A percentile compares a stretch with the other conserved stretches of the same genome.
Evolutionary conservation across 1,284 basidiomycete genomes (phyloP).

Genomic region (Porodaedalea pini): DNA sequence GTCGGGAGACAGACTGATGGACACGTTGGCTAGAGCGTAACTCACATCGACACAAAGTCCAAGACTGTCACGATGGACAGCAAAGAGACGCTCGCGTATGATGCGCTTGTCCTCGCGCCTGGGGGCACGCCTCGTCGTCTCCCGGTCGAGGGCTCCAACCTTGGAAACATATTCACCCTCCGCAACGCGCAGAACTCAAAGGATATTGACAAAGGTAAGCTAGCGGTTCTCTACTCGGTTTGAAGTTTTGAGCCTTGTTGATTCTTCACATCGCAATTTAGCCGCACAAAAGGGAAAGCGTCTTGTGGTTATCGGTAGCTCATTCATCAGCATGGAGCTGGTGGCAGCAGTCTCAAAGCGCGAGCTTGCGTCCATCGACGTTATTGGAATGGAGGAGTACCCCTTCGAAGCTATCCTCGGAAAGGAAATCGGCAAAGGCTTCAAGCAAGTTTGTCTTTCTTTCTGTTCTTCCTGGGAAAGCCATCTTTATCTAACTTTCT

Average conservation of each 20-base stretch:
- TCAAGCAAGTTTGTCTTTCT: slow-evolving; percentile 61
- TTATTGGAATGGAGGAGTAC: slow-evolving; percentile 82
- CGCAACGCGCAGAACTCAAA: slow-evolving; percentile 72
- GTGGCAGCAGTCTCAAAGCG: slow-evolving; percentile 74
- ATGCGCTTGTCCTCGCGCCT: slow-evolving; percentile 70
- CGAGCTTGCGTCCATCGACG: slow-evolving; percentile 73
- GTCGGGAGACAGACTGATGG: slow-evolving; percentile 8
- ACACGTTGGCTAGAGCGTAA: slow-evolving; percentile 47
- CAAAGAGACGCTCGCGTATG: slow-evolving; percentile 61
- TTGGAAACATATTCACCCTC: slow-evolving; percentile 79
- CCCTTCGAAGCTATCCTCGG: slow-evolving; percentile 85
- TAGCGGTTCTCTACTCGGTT: neutral
- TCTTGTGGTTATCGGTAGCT: slow-evolving; percentile 83
- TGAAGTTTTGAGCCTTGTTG: neutral
- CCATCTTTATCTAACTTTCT: slow-evolving; percentile 1
- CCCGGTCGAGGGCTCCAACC: slow-evolving; percentile 75
- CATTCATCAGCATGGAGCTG: slow-evolving; percentile 94
- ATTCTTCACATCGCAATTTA: slow-evolving; percentile 23
- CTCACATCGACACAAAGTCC: slow-evolving; percentile 57
- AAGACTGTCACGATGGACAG: slow-evolving; percentile 62
- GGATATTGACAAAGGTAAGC: slow-evolving; percentile 67
- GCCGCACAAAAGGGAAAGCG: slow-evolving; percentile 68
- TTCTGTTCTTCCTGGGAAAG: neutral
- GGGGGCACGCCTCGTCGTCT: slow-evolving; percentile 68
- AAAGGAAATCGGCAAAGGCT: slow-evolving; percentile 72